Percentiles rank a stretch among this genome's conserved stretches.
phyloP scores from a whole-genome alignment of 805 yeast species.

The Kodamaea laetipori region DNA sequence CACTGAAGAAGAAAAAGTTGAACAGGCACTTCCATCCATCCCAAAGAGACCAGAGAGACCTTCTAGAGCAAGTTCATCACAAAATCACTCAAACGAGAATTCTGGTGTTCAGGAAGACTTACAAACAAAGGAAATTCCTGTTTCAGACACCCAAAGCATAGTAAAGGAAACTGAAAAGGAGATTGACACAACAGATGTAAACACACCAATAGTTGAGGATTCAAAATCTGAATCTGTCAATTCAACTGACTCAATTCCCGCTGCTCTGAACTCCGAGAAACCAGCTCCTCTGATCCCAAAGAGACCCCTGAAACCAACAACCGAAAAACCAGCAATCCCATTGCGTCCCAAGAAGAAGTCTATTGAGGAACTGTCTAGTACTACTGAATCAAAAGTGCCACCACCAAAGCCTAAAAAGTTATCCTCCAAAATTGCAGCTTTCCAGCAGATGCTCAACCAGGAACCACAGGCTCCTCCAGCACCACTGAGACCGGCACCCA shows the following conservation, averaged over 20 bases:
- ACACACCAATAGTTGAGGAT: not conserved
- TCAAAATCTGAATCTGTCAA: not conserved
- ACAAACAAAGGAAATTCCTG: too few relatives aligned
- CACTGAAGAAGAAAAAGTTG: not conserved
- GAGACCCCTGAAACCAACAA: constrained; percentile 3
- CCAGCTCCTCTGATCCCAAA: constrained; percentile 4
- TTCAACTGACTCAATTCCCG: not conserved
- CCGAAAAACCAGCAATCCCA: constrained; percentile 15
- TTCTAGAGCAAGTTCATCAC: not conserved
- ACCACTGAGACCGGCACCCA: constrained; percentile 10
- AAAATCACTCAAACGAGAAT: too few relatives aligned
- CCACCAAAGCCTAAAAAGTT: constrained; percentile 79
- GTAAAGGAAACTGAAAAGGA: too few relatives aligned
- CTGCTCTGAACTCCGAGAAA: not conserved
- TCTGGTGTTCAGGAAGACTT: too few relatives aligned
- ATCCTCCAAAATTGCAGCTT: constrained; percentile 77
- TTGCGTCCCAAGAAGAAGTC: constrained; percentile 16
- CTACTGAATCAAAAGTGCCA: constrained; percentile 33
- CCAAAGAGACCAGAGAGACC: not conserved
- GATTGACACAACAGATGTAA: not conserved
- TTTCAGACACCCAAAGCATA: too few relatives aligned
- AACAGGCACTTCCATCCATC: not conserved
- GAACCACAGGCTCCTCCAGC: constrained; percentile 16
- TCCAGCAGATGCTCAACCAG: constrained; percentile 69
- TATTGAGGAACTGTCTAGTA: not conserved